Base-by-base conservation (phyloP, 2,329 filamentous ascomycete genomes). In the Gaeumannomyces sp. region DNA sequence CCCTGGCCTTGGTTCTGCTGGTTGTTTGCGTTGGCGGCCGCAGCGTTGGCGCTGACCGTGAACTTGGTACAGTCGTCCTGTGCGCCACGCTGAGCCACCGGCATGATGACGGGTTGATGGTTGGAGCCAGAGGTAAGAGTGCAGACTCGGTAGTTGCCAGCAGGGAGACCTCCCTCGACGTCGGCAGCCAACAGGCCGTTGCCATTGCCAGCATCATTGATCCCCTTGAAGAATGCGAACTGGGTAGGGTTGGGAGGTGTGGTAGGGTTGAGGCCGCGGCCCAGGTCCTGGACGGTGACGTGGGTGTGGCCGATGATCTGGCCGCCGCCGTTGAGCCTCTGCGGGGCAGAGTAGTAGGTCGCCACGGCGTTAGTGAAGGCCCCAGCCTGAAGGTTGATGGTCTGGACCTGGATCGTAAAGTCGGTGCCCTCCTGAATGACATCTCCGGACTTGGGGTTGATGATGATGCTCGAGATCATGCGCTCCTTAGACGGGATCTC, bases 311-410 rank as follows among this genome's bases (percentile, higher is more conserved):
- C 85, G 60, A 86, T 81, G 68, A 87, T 77, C 53, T 78, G 73
- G 59, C 84, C 84, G 29, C 72, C 65, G 58, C 73, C 72, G 66
- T 83, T 76, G 6, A 87, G 73, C 58, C 81, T 72, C 73, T 87
- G 84, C 13, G 85, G 85, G 14, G 84, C 84, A 1, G 83, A 73
- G 73, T 87, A 87, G 77, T 87, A 87, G 22, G 84, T 86, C 64
- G 72, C 76, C 62, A 80, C 77, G n/a, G 85, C 80, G 69, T 87
- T 87, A 66, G 84, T 87, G 70, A 88, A 87, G 64, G 78, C 76
- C 11, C 85, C 85, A n/a, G 84, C 75, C 14, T 76, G 72, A 65
- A 88, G 77, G 74, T 85, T 85, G 64, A 73, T 68, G 57, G 83
- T 77, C 70, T 85, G 81, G 13, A 87, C 74, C 22, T 77, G 71